phyloP scores from a whole-genome alignment of 306 rosid species.

The Pterocarpus macrocarpus region DNA sequence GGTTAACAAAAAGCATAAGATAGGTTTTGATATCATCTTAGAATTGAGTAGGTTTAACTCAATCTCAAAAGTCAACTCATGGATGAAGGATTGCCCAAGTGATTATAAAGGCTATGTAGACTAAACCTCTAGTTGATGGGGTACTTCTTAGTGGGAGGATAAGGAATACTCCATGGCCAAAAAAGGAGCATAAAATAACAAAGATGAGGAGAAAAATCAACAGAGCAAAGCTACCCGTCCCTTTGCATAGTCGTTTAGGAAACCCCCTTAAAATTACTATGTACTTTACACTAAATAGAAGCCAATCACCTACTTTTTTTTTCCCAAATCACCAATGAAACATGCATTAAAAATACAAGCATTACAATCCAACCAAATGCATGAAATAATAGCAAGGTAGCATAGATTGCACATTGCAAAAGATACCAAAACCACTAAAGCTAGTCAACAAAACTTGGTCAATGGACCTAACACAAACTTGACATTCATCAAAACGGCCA shows the following conservation, averaged over 20 bases:
- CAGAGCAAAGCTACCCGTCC: neutral
- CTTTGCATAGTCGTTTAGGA: neutral
- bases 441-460: neutral
- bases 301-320: constrained; percentile 5
- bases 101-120: too few relatives aligned
- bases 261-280: neutral
- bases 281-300: neutral
- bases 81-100: too few relatives aligned
- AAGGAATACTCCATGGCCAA: neutral
- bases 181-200: neutral
- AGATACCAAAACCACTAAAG: neutral
- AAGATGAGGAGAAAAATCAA: neutral
- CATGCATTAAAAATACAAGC: neutral
- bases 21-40: too few relatives aligned
- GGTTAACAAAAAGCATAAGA: too few relatives aligned
- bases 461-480: neutral
- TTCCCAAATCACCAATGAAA: neutral
- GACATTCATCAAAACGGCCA: neutral
- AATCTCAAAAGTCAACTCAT: too few relatives aligned
- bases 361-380: neutral
- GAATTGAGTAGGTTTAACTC: too few relatives aligned
- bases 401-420: neutral
- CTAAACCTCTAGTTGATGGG: too few relatives aligned
- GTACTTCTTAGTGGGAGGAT: constrained; percentile 3
- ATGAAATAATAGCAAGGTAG: neutral